Base-by-base conservation (phyloP, 352 stramenopile genomes). In the Plasmopara viticola region DNA sequence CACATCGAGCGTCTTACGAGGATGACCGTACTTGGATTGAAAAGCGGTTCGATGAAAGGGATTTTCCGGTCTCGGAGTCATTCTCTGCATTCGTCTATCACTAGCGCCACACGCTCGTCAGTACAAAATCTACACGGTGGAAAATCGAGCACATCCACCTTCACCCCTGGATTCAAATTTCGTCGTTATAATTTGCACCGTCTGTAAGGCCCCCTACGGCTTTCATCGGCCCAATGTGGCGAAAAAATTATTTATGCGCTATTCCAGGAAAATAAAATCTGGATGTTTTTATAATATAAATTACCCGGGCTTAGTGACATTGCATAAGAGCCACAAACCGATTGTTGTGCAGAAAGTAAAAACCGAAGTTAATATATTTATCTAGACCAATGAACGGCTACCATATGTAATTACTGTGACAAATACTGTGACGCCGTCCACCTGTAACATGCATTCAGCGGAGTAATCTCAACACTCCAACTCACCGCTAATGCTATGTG, bases 61-160 rank as follows among this genome's bases (percentile, higher is more conserved):
- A 44, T 44, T 12, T 30, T 17, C 40, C 4, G 40, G 40, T 17
- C 6, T 44, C 15, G 7, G 28, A 30, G 20, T 30, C 17, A 30
- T 44, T 44, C 40, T 44, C 40, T 44, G 40, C 9, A 44, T 44
- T 44, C 40, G 31, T 35, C 10, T 35, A 12, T 35, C 31, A 35
- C 31, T 13, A 42, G 13, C 37, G 37, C 37, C 14, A 17, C 46
- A 12, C 6, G 10, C 10, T 35, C 4, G 31, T 35, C 31, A 35
- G 31, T 35, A 35, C 9, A 35, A 35, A 13, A 8, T 4, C 37
- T 42, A 42, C 37, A 42, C 37, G 13, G 1, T 42, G 37, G 6
- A 42, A 18, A 42, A 42, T 42, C 37, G 37, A 13, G 37, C 37
- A 42, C 5, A 42, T 9, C 37, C 37, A 9, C 37, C 14, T 42